phyloP scores from a whole-genome alignment of 768 basidiomycete genomes.

The Suillus ampliporus region DNA sequence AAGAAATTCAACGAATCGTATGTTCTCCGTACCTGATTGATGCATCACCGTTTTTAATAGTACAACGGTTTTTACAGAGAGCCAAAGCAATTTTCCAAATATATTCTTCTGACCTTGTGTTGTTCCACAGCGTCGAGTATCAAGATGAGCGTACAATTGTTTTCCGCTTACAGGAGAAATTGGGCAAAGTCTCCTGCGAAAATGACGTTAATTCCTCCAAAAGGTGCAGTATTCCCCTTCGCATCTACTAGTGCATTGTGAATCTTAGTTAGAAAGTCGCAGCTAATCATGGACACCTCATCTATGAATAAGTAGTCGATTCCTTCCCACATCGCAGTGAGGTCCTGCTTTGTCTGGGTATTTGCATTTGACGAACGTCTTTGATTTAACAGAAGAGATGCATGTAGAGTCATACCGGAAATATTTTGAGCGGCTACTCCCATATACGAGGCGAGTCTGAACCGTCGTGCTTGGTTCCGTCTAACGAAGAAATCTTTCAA shows the following conservation, averaged over 20 bases:
- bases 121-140: background rate
- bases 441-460: conserved; percentile 38
- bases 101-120: conserved; percentile 21
- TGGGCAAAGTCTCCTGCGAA: conserved; percentile 52
- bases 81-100: conserved; percentile 42
- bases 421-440: too few species aligned
- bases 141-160: conserved; percentile 25
- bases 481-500: conserved; percentile 27
- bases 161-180: conserved; percentile 42
- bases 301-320: conserved; percentile 48
- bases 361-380: background rate
- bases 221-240: conserved; percentile 38
- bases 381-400: conserved; percentile 33
- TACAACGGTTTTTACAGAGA: conserved; percentile 36
- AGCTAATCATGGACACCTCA: conserved; percentile 45
- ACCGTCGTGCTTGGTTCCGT: conserved; percentile 26
- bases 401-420: conserved; percentile 44
- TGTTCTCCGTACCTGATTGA: conserved; percentile 30
- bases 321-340: conserved; percentile 16
- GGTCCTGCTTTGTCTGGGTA: background rate
- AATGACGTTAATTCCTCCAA: conserved; percentile 45
- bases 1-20: conserved; percentile 23
- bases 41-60: conserved; percentile 31
- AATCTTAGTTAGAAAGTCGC: conserved; percentile 36
- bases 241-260: conserved; percentile 38